These are phyloP conservation scores for Westerdykella sp. DNA, from an alignment of 2,329 filamentous ascomycete species.

Conservation along the genomic window DNA sequence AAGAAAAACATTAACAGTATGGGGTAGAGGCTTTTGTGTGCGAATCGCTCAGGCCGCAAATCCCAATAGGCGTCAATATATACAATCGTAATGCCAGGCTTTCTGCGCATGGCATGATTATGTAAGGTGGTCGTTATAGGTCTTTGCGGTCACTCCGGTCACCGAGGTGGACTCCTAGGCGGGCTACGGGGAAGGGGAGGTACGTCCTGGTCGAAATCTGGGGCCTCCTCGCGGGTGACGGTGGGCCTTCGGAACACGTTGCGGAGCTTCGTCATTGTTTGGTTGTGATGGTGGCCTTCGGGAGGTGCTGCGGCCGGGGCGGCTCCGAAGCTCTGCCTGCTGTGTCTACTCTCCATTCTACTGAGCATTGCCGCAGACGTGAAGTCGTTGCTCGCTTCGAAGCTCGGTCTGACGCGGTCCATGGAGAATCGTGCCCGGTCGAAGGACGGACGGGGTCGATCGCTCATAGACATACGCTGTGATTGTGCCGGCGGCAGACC, in stretches of 20 bases:
- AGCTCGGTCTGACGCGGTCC: slow-evolving; percentile 76
- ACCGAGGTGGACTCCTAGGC: slow-evolving; percentile 15
- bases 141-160: slow-evolving; percentile 3
- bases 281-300: slow-evolving; percentile 2
- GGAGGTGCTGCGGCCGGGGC: neutral
- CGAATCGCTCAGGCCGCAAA: slow-evolving; percentile 7
- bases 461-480: slow-evolving; percentile 27
- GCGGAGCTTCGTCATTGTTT: slow-evolving; percentile 25
- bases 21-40: slow-evolving; percentile 16
- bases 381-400: slow-evolving; percentile 83
- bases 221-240: slow-evolving; percentile 28
- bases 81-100: slow-evolving; percentile 23
- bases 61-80: slow-evolving; percentile 20
- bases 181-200: slow-evolving; percentile 21
- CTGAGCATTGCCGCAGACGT: slow-evolving; percentile 81
- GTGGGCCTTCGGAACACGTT: slow-evolving; percentile 29
- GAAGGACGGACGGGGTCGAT: slow-evolving; percentile 66
- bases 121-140: slow-evolving; percentile 8
- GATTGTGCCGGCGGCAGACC: slow-evolving; percentile 17
- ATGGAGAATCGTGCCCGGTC: slow-evolving; percentile 81
- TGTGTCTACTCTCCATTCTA: slow-evolving; percentile 65
- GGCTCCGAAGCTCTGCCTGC: slow-evolving; percentile 22
- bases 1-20: slow-evolving; percentile 1
- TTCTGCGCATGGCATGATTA: slow-evolving; percentile 12
- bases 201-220: slow-evolving; percentile 14